phyloP scores from a whole-genome alignment of 2,329 filamentous ascomycete genomes.

The Calonectria naviculata region DNA sequence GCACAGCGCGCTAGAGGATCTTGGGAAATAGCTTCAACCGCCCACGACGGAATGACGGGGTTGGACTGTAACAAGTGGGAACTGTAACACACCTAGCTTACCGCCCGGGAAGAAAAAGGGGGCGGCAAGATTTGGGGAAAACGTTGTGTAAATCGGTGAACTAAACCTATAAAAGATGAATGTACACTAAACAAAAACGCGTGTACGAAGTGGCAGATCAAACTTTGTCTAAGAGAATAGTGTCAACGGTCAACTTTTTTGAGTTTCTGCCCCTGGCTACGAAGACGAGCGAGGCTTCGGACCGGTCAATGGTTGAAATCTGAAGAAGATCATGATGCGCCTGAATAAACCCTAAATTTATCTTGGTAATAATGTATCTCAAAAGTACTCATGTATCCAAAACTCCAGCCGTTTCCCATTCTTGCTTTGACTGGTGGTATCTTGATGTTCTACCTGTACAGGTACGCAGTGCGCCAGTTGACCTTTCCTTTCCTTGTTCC shows the following conservation, averaged over 20 bases:
- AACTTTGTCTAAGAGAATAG: neutral
- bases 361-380: neutral
- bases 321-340: neutral
- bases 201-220: neutral
- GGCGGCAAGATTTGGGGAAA: neutral
- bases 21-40: neutral
- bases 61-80: neutral
- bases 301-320: neutral
- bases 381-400: neutral
- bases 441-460: slow-evolving; percentile 17
- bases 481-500: slow-evolving; percentile 7
- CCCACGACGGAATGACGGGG: neutral
- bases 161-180: neutral
- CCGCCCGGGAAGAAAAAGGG: neutral
- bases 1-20: neutral
- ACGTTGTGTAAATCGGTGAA: neutral
- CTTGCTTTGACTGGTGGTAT: slow-evolving; percentile 1
- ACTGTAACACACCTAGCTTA: slow-evolving; percentile 28
- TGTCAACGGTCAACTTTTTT: neutral
- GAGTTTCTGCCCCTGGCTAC: neutral
- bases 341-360: neutral
- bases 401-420: slow-evolving; percentile 9
- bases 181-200: slow-evolving; percentile 1
- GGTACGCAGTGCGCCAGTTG: slow-evolving; percentile 8
- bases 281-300: neutral